phyloP scores from a whole-genome alignment of 1,284 basidiomycete genomes.

The Boletus smithii region DNA sequence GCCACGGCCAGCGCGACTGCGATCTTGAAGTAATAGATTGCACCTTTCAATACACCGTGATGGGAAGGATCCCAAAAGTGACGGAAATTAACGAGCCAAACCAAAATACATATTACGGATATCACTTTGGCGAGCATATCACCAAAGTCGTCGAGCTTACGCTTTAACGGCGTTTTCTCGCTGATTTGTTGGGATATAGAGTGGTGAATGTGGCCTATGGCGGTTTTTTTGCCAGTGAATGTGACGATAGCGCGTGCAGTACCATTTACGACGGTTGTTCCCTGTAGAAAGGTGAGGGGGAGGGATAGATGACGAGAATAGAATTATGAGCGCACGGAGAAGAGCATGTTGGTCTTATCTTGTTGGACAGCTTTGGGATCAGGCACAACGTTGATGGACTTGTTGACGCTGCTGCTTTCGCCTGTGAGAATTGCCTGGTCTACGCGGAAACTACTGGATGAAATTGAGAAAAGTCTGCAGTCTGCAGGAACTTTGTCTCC shows the following conservation, averaged over 20 bases:
- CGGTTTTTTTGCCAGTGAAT: slow-evolving; percentile 81
- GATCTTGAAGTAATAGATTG: slow-evolving; percentile 97
- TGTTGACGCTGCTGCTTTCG: slow-evolving; percentile 86
- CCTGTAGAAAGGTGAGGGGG: slow-evolving; percentile 45
- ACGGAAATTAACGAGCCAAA: slow-evolving; percentile 93
- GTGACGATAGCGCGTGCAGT: slow-evolving; percentile 82
- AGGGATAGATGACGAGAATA: neutral
- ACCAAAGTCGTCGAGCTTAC: slow-evolving; percentile 95
- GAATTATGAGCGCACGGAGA: slow-evolving; percentile 53
- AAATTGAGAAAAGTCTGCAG: slow-evolving; percentile 83
- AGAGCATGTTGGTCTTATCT: slow-evolving; percentile 93
- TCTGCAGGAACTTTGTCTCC: slow-evolving; percentile 95
- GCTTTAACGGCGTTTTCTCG: slow-evolving; percentile 93
- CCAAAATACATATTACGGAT: slow-evolving; percentile 89
- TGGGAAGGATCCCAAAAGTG: slow-evolving; percentile 93
- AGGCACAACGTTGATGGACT: slow-evolving; percentile 62
- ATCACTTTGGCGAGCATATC: slow-evolving; percentile 96
- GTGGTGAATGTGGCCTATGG: slow-evolving; percentile 93
- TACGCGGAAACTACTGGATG: slow-evolving; percentile 87
- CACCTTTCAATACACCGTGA: slow-evolving; percentile 85
- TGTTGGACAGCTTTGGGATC: slow-evolving; percentile 86
- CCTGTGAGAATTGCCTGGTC: slow-evolving; percentile 96
- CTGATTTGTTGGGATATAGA: slow-evolving; percentile 86
- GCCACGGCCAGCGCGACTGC: slow-evolving; percentile 95
- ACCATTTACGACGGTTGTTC: slow-evolving; percentile 92